Base-by-base conservation (phyloP, 768 basidiomycete species). In the Phlebiopsis gigantea region DNA sequence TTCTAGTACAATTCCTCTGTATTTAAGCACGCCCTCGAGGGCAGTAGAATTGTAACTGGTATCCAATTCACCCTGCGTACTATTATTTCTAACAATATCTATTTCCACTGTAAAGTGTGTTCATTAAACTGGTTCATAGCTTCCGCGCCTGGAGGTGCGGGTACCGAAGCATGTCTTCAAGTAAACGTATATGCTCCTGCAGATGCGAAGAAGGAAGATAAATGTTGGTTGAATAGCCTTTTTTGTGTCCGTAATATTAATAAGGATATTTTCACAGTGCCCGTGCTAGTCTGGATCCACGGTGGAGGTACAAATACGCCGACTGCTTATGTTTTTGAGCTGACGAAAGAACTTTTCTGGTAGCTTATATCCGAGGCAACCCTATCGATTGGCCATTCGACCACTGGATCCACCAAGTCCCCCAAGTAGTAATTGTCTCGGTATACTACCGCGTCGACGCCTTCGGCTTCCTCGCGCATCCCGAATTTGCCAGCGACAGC, bases 301-400 rank as follows among this genome's bases (percentile, higher is more conserved):
- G 73, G 70, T 21, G 72, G 76, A 60, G 71, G 79, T 39, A 17
- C n/a, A n/a, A 39, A 17, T 39, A 3, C 34, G 17, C 3, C 8
- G 12, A 3, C 34, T 39, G 34, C 34, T 17, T 12, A 39, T 17
- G 17, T n/a, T n/a, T n/a, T n/a, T n/a, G 34, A 39, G 12, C 34
- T 12, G 8, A 39, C 34, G 12, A 9, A 39, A 39, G 34, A 39
- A 9, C 34, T 39, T 17, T 39, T 17, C 17, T 3, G 12, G 17
- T 17, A 39, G 34, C 34, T 21, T 86, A 82, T 57, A 65, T 78
- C 21, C 81, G 65, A 61, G 83, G 85, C 5, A 87, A 85, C 64
- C 84, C 83, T 1, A 72, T 71, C 1, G 83, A 80, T 65, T 87
- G 81, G 82, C 82, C 85, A 1, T 86, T 85, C 64, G 78, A 85